Base-by-base conservation (phyloP, 805 yeast genomes). In the Metschnikowia cerradonensis region DNA sequence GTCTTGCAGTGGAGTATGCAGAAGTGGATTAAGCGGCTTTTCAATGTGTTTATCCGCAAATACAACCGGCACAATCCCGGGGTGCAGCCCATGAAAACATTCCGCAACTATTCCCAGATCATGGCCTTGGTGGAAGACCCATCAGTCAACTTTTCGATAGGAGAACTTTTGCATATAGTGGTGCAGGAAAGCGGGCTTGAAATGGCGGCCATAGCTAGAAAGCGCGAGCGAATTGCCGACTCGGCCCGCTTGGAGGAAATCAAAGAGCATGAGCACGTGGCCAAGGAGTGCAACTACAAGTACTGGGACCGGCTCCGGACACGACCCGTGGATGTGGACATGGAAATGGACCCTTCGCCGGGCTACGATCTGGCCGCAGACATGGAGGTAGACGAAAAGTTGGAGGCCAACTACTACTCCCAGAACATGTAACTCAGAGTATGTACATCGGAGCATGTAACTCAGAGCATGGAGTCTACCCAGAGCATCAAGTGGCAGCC, bases 281-380 rank as follows among this genome's bases (percentile, higher is more conserved):
- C 50, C 40, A 52, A 57, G n/a, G 67, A 66, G 39, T 53, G 66
- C 22, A 58, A 60, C 47, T 72, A 72, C 51, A 61, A 60, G 41
- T 72, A 72, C 55, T 72, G 76, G 75, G 75, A 69, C 47, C 63
- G 57, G 7, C 49, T 70, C 11, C 50, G 60, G 6, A 26, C 47
- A 6, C 45, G 63, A 13, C 61, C 62, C n/a, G 47, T 43, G 17
- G 74, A 70, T 48, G 42, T 59, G 13, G 69, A 63, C 14, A 67
- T 67, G 72, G 53, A 45, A 22, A 61, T 54, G 72, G 53, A 45
- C 19, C 60, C 53, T 36, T 14, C 15, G 33, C 33, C 26, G 20
- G 34, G 41, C 32, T 37, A 35, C 30, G 31, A 38, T 3, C 46
- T 34, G 47, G 40, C 33, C 5, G 50, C 48, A 13, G 52, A 50